A percentile compares a stretch with the other conserved stretches of the same genome.
Evolutionary conservation across 164 flowering plant genomes (phyloP).

Genomic region (Macadamia integrifolia): DNA sequence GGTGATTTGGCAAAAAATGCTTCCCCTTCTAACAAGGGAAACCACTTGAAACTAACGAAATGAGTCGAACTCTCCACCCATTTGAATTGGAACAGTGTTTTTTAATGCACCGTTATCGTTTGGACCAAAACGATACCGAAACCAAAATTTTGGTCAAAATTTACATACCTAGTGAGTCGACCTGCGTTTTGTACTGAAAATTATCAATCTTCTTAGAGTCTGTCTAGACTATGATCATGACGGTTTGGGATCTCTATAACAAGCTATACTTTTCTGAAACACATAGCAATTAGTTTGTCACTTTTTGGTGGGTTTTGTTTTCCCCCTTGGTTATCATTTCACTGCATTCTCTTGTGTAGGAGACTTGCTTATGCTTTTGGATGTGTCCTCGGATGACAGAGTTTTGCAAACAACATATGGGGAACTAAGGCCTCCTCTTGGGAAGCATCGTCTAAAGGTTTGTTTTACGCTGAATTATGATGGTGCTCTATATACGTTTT

Average conservation of each 20-base stretch:
- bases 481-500: not conserved
- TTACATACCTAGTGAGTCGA: too few species aligned
- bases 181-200: too few species aligned
- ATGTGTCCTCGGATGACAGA: conserved; percentile 65
- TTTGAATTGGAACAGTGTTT: too few species aligned
- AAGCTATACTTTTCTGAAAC: not conserved
- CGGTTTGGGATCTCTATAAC: not conserved
- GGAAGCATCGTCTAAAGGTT: conserved; percentile 92
- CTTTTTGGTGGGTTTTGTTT: not conserved
- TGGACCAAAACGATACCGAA: too few species aligned
- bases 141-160: too few species aligned
- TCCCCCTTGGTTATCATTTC: not conserved
- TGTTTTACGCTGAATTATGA: conserved; percentile 6
- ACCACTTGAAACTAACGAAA: too few species aligned
- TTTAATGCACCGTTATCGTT: too few species aligned
- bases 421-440: conserved; percentile 86
- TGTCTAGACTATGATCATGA: not conserved
- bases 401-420: conserved; percentile 83
- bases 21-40: too few species aligned
- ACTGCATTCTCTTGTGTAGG: conserved; percentile 36
- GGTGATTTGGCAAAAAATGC: too few species aligned
- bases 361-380: conserved; percentile 70
- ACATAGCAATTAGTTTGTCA: not conserved
- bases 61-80: too few species aligned
- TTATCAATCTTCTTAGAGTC: too few species aligned